Evolutionary conservation across 2,329 filamentous ascomycete species (phyloP), one percentile per base, ranked within the genome.

Genomic region (Cercospora berteroae): DNA sequence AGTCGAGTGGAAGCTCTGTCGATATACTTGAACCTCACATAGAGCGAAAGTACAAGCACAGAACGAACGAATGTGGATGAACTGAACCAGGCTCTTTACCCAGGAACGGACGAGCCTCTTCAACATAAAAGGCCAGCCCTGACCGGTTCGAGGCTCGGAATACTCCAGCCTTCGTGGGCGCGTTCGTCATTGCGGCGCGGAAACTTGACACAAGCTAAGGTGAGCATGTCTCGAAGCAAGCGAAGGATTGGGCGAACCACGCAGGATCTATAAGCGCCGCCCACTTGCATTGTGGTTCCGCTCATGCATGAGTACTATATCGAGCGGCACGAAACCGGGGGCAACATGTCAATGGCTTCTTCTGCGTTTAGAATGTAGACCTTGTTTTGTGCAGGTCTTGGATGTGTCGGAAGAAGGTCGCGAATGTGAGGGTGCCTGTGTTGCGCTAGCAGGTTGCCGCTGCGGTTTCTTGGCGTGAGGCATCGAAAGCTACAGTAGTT

Each of bases 171-270:
- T 23, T 63, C 31, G n/a, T 31, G 13, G 4, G 61, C 61, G 61
- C 61, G 31, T 39, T 63, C 48, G 61, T 63, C 61, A 57, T 57
- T 63, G 61, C 61, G 50, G 61, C 50, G 61, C 61, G 52, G 61
- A 58, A 13, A 63, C 23, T 36, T 63, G 61, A 42, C 36, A 63
- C 61, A 63, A 18, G 61, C 61, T 63, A 63, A 39, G 50, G 25
- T 36, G 20, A 31, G 50, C 20, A 27, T 27, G 33, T 36, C 55
- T 23, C 25, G 12, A 13, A 62, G 48, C 44, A 50, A 42, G 61
- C 55, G 55, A 63, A 57, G 61, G 48, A 57, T 57, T 57, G n/a
- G 50, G 61, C 50, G 61, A 63, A 36, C 36, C 50, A 57, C 33
- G 33, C 27, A 44, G 18, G 20, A 63, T 31, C 20, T 57, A n/a